Evolutionary conservation across 2,329 filamentous ascomycete genomes (phyloP).

Genomic region (Fusarium temperatum): DNA sequence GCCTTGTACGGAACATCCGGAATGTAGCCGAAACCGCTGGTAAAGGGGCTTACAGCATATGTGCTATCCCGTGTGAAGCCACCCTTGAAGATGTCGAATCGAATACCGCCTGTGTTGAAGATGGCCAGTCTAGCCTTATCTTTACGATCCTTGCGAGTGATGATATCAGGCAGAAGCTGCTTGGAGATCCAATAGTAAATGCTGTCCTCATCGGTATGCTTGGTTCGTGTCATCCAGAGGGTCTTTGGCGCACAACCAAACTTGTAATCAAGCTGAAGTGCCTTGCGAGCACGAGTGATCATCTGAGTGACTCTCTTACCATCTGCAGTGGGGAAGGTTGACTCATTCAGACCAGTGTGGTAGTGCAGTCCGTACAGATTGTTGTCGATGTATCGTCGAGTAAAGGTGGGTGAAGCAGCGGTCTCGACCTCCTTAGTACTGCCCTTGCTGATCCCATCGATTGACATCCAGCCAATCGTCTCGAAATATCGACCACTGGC

Average conservation of each 20-base stretch:
- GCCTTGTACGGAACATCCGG: conserved; percentile 82
- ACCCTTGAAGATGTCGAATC: conserved; percentile 95
- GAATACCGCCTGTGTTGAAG: conserved; percentile 88
- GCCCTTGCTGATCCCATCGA: conserved; percentile 66
- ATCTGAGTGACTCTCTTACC: conserved; percentile 76
- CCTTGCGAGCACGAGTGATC: conserved; percentile 75
- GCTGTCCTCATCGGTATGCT: conserved; percentile 77
- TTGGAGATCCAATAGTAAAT: conserved; percentile 84
- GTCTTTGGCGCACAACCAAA: conserved; percentile 86
- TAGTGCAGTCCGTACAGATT: conserved; percentile 86
- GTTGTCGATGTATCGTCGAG: conserved; percentile 90
- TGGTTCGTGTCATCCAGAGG: conserved; percentile 82
- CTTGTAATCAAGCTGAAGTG: conserved; percentile 74
- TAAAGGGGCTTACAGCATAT: conserved; percentile 88
- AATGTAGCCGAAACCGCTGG: conserved; percentile 78
- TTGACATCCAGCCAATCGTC: conserved; percentile 92
- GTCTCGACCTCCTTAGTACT: conserved; percentile 41
- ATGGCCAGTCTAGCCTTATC: conserved; percentile 75
- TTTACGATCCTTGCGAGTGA: conserved; percentile 65
- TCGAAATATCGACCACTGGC: conserved; percentile 94
- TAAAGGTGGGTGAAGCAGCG: conserved; percentile 65
- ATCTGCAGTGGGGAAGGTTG: conserved; percentile 78
- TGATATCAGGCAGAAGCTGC: conserved; percentile 74
- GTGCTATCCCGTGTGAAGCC: conserved; percentile 88
- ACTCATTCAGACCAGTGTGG: conserved; percentile 77